These are phyloP conservation scores for Xylariaceae sp. DNA, from an alignment of 2,329 filamentous ascomycete genomes.

Conservation along the genomic window DNA sequence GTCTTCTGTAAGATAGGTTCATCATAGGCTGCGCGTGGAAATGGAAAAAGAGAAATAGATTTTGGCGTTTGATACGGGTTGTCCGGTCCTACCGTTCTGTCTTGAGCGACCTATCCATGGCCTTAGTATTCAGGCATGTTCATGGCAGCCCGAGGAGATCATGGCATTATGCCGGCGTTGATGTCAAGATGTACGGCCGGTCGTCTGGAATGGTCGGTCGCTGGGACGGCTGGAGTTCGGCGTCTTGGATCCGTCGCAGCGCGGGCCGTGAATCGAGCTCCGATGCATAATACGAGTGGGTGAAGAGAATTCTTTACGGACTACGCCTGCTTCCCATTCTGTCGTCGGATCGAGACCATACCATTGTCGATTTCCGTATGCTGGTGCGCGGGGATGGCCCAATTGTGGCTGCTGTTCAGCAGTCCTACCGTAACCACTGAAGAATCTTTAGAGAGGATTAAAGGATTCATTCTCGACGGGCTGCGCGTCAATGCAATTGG, in stretches of 20 bases:
- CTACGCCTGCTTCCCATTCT: neutral
- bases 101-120: neutral
- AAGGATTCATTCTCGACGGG: neutral
- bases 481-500: neutral
- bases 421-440: too few relatives aligned
- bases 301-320: neutral
- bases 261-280: neutral
- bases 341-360: neutral
- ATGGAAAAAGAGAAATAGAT: neutral
- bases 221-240: neutral
- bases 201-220: neutral
- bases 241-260: neutral
- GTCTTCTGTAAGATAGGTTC: slow-evolving; percentile 30
- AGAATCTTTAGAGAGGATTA: neutral
- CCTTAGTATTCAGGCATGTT: too few relatives aligned
- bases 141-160: too few relatives aligned
- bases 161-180: too few relatives aligned
- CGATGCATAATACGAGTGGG: neutral
- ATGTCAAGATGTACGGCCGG: neutral
- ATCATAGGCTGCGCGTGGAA: slow-evolving; percentile 28
- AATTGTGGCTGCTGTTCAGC: neutral
- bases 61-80: neutral
- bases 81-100: slow-evolving; percentile 5
- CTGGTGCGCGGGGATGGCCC: neutral
- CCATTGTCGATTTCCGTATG: neutral